Evolutionary conservation across 441 rosid genomes (phyloP), one percentile per base, ranked within the genome.

Genomic region (Gossypium trilobum): DNA sequence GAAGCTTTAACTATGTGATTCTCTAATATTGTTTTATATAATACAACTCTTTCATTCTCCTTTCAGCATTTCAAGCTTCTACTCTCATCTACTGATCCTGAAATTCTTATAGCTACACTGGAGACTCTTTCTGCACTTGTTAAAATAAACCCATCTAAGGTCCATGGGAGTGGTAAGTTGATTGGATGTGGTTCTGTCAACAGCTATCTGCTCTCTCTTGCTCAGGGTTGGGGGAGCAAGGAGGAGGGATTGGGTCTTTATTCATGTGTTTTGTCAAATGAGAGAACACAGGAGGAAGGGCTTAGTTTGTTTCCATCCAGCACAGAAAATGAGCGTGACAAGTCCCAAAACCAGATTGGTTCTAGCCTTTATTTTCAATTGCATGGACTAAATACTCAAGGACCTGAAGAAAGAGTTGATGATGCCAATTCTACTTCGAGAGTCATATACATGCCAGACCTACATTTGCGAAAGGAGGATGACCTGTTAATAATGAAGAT

Each of bases 211-310:
- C 84, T 95, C 68, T 88, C 98, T 70, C 83, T 95, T 70, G 97
- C 97, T 66, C 99, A 95, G 75, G 99, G 99, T 13, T 95, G 99
- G 99, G 98, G 99, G 73, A 95, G 97, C 84, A 95, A 95, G 83
- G 99, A 92, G 82, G 99, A 95, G 79, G 99, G 99, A 14, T 76
- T 92, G 84, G 98, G 98, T 73, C 84, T 95, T 77, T 92, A 91
- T 82, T 90, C 98, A n/a, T 91, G 95, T 79, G 89, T 92, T 74
- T 86, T 87, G 74, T 91, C 97, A 74, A 92, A 92, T 80, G 99
- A 95, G 78, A 89, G 85, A 77, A 87, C 86, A 73, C 92, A 87
- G 73, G 98, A 88, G 76, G 97, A 87, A 77, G 97, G 98, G 73
- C 81, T 95, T 4, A 87, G 79, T 81, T 84, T 92, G 78, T 92